Base-by-base conservation (phyloP, 495 filamentous ascomycete species). In the Penicillium macrosclerotiorum region DNA sequence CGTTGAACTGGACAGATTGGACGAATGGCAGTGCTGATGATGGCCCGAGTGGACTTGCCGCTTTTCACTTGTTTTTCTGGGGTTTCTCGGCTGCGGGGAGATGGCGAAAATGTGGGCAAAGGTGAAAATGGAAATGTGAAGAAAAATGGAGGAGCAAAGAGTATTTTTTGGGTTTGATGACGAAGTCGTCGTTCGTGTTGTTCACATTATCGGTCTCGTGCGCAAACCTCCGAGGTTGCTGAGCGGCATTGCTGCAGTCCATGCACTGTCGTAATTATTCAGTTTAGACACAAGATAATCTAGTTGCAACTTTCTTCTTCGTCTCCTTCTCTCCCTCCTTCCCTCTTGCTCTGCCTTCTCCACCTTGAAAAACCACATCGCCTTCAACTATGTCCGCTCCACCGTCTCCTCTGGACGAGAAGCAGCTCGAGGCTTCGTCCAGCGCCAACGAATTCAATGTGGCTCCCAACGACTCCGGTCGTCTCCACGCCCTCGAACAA, bases 401-500 rank as follows among this genome's bases (percentile, higher is more conserved):
- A n/a, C 47, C 50, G 5, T 62, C 48, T 8, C 36, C 52, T 14
- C 8, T 54, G 26, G 60, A 65, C 20, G 42, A 62, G 22, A 59
- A 63, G 42, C 20, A 63, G 42, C 17, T 47, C 38, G 30, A 37
- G 11, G 57, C 42, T 38, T 35, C 44, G 33, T 37, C 11, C 30
- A 33, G 44, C 32, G 30, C 47, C 42, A 47, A 35, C 25, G 34
- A 44, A 20, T 37, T 45, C 16, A 27, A 29, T 22, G 33, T 24
- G 14, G 30, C 34, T 19, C 26, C 48, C 39, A 52, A 23, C 37
- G 41, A 51, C 34, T 43, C 56, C 2, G 52, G 55, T 25, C 55
- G 59, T 16, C 54, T 66, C 2, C 56, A 64, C 12, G 52, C 56
- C 34, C 64, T 71, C 18, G 66, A 69, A 8, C 52, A 62, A 18